Percentiles rank a stretch among this genome's conserved stretches.
Evolutionary conservation across 768 basidiomycete genomes (phyloP).

Genomic region (Scleroderma bovista): DNA sequence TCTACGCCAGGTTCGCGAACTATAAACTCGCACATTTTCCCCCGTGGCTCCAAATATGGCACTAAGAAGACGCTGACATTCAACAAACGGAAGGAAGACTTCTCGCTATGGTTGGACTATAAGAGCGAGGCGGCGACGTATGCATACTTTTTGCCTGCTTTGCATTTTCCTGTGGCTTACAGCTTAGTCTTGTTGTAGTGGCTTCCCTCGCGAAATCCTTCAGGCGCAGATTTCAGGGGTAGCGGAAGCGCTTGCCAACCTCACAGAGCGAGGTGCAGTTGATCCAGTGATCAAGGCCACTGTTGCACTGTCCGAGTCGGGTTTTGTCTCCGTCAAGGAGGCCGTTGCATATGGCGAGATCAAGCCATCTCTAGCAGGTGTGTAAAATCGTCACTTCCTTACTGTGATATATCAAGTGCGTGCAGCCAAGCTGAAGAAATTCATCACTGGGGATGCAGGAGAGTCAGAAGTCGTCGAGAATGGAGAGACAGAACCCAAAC

Average conservation of each 20-base stretch:
- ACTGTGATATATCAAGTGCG: constrained; percentile 9
- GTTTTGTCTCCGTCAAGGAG: constrained; percentile 75
- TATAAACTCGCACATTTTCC: constrained; percentile 75
- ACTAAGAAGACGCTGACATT: constrained; percentile 84
- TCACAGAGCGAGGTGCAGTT: constrained; percentile 74
- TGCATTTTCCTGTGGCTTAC: background rate
- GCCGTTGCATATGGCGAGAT: constrained; percentile 77
- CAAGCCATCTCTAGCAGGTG: constrained; percentile 73
- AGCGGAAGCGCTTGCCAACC: constrained; percentile 68
- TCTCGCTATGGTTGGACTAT: constrained; percentile 74
- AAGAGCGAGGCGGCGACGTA: constrained; percentile 58
- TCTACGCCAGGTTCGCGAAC: constrained; percentile 52
- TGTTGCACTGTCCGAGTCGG: constrained; percentile 77
- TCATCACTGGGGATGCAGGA: constrained; percentile 66
- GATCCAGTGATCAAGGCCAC: constrained; percentile 88
- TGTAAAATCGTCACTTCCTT: constrained; percentile 9
- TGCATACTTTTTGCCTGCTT: constrained; percentile 25
- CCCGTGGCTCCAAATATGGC: constrained; percentile 67
- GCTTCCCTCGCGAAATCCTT: constrained; percentile 68
- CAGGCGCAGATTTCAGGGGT: constrained; percentile 72
- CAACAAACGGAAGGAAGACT: constrained; percentile 73
- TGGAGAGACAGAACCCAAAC: constrained; percentile 28
- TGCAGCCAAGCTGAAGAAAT: constrained; percentile 77
- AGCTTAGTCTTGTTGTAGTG: constrained; percentile 34
- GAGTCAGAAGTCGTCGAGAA: constrained; percentile 21